phyloP scores from a whole-genome alignment of 495 filamentous ascomycete species.

The Penicillium canariense region DNA sequence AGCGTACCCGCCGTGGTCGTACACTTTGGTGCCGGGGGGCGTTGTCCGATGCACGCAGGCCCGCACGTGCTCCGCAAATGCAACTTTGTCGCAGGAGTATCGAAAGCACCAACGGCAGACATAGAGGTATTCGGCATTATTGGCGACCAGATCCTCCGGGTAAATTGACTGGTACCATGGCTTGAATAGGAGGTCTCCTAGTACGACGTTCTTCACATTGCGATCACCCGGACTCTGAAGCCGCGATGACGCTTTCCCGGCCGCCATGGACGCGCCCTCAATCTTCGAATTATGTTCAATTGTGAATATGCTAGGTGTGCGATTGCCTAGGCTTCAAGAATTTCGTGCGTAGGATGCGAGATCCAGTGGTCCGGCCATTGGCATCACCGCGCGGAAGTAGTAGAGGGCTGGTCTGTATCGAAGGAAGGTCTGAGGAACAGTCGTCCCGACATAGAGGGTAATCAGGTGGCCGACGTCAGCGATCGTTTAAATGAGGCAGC shows the following conservation, averaged over 20 bases:
- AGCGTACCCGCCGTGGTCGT: slow-evolving; percentile 55
- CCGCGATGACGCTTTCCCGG: slow-evolving; percentile 24
- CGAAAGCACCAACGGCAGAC: slow-evolving; percentile 94
- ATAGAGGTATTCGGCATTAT: slow-evolving; percentile 64
- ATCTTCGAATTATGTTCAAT: background rate
- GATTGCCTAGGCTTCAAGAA: slow-evolving; percentile 9
- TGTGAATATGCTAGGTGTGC: background rate
- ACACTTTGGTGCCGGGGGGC: slow-evolving; percentile 52
- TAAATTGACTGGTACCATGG: slow-evolving; percentile 80
- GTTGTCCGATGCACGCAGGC: slow-evolving; percentile 35
- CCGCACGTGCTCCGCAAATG: slow-evolving; percentile 53
- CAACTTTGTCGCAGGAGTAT: slow-evolving; percentile 71
- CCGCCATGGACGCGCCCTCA: slow-evolving; percentile 27
- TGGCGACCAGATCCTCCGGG: slow-evolving; percentile 71
- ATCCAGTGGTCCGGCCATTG: slow-evolving; percentile 27
- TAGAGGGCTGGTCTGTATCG: background rate
- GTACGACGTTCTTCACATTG: slow-evolving; percentile 71
- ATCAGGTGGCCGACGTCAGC: background rate
- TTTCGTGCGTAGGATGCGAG: slow-evolving; percentile 2
- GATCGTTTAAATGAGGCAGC: background rate
- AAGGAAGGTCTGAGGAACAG: background rate
- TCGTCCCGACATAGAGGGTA: slow-evolving; percentile 1
- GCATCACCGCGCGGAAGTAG: slow-evolving; percentile 6
- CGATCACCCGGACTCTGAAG: slow-evolving; percentile 46
- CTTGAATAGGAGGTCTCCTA: slow-evolving; percentile 70